Percentiles rank a stretch among this genome's conserved stretches.
Evolutionary conservation across 148 eudicot genomes (phyloP).

Genomic region (Fagopyrum tataricum): DNA sequence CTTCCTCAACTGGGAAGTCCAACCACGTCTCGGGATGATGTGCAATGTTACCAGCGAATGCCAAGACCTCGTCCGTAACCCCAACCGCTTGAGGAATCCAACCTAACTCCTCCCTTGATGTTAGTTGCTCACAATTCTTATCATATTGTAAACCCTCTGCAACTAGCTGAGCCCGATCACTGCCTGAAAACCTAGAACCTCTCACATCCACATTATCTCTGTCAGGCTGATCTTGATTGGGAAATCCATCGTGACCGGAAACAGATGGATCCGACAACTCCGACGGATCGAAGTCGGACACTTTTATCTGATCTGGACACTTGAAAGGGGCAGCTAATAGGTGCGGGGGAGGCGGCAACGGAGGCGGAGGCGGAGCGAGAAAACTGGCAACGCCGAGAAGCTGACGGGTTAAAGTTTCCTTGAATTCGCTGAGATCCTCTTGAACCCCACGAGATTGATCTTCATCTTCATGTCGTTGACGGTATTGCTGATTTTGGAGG

Average conservation of each 20-base stretch:
- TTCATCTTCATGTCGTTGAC: constrained; percentile 15
- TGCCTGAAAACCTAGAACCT: constrained; percentile 10
- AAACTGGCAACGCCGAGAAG: constrained; percentile 79
- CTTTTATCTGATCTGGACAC: constrained; percentile 12
- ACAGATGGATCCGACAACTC: constrained; percentile 18
- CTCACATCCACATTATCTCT: neutral
- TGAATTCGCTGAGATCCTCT: constrained; percentile 66
- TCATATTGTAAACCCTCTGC: neutral
- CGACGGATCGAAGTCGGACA: constrained; percentile 13
- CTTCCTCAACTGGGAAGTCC: constrained; percentile 76
- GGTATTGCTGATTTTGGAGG: constrained; percentile 5
- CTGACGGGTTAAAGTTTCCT: constrained; percentile 65
- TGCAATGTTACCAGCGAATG: constrained; percentile 72
- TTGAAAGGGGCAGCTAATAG: neutral
- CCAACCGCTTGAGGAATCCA: constrained; percentile 40
- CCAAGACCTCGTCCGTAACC: constrained; percentile 77
- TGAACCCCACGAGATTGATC: constrained; percentile 43
- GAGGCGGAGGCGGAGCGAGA: constrained; percentile 69
- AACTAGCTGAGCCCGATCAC: constrained; percentile 10
- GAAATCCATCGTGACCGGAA: constrained; percentile 17
- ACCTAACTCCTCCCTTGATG: constrained; percentile 28
- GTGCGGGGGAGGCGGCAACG: constrained; percentile 23
- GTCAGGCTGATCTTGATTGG: constrained; percentile 11
- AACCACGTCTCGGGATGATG: constrained; percentile 98
- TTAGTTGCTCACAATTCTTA: constrained; percentile 5